phyloP scores from a whole-genome alignment of 176 grass and related monocot species.

The Lolium rigidum region DNA sequence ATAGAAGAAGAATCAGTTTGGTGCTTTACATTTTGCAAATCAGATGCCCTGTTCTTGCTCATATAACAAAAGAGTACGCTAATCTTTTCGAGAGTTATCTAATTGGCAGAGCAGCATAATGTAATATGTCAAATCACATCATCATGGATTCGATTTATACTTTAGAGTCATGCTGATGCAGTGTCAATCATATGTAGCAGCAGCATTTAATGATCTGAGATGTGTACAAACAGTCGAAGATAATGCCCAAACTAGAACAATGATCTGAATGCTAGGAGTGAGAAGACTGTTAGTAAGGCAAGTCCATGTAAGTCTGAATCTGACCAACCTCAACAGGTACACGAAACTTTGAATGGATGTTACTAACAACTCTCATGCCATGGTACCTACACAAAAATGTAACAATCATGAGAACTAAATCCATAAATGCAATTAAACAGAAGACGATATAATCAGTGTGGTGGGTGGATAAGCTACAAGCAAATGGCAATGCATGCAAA shows the following conservation, averaged over 20 bases:
- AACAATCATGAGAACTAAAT: slow-evolving; percentile 18
- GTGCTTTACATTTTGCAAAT: not conserved
- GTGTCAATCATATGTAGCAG: not conserved
- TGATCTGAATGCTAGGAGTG: not conserved
- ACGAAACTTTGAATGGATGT: slow-evolving; percentile 63
- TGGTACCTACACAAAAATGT: slow-evolving; percentile 55
- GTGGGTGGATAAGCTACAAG: slow-evolving; percentile 7
- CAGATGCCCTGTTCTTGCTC: not conserved
- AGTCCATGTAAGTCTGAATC: not conserved
- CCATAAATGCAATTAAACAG: not conserved
- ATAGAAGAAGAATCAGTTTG: not conserved
- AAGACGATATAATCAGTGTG: not conserved
- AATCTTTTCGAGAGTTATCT: not conserved
- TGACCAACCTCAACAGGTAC: slow-evolving; percentile 79
- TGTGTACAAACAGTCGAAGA: not conserved
- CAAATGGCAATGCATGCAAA: slow-evolving; percentile 13
- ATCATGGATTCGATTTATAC: slow-evolving; percentile 17
- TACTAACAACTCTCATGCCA: slow-evolving; percentile 63
- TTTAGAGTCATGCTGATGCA: slow-evolving; percentile 18
- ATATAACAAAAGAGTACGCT: not conserved
- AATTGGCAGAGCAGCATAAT: not conserved
- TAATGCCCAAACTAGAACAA: slow-evolving; percentile 6
- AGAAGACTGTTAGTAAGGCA: not conserved
- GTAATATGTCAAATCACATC: not conserved
- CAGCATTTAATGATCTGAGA: not conserved